A percentile compares a stretch with the other conserved stretches of the same genome.
Evolutionary conservation across 768 basidiomycete genomes (phyloP).

Genomic region (Mycena albidolilacea): DNA sequence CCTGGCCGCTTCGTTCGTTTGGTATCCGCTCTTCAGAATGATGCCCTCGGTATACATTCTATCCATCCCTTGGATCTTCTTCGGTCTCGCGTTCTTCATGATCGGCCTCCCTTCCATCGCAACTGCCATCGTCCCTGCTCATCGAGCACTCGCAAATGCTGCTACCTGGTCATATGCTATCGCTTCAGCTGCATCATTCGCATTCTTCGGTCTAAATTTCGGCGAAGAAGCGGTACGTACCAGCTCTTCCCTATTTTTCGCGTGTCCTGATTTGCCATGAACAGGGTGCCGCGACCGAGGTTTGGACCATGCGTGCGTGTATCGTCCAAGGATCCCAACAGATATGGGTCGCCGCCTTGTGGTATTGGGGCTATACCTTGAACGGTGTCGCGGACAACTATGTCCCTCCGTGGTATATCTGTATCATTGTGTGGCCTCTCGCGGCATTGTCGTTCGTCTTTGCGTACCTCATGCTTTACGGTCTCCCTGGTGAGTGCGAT

Average conservation of each 20-base stretch:
- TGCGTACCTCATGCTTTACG: conserved; percentile 87
- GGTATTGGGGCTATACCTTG: conserved; percentile 95
- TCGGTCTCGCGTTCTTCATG: conserved; percentile 90
- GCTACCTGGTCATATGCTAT: conserved; percentile 95
- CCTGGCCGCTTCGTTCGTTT: conserved; percentile 86
- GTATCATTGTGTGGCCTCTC: conserved; percentile 86
- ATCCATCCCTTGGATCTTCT: conserved; percentile 92
- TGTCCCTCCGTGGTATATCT: conserved; percentile 88
- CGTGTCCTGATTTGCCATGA: conserved; percentile 23
- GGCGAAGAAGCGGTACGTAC: conserved; percentile 91
- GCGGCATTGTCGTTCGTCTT: conserved; percentile 82
- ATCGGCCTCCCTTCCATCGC: conserved; percentile 90
- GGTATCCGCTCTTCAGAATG: conserved; percentile 92
- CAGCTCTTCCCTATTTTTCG: not conserved
- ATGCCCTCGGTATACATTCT: conserved; percentile 92
- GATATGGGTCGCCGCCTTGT: conserved; percentile 94
- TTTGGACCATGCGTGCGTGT: conserved; percentile 93
- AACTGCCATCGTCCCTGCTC: conserved; percentile 69
- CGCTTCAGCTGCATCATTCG: conserved; percentile 93
- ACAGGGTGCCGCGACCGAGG: conserved; percentile 93
- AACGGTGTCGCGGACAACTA: conserved; percentile 67
- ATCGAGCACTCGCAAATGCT: conserved; percentile 77
- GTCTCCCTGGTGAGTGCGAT: conserved; percentile 79
- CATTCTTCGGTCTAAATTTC: conserved; percentile 96
- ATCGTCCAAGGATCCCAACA: conserved; percentile 96